Evolutionary conservation across 345 rosid genomes (phyloP), one percentile per base, ranked within the genome.

Genomic region (Rubroshorea leprosula): DNA sequence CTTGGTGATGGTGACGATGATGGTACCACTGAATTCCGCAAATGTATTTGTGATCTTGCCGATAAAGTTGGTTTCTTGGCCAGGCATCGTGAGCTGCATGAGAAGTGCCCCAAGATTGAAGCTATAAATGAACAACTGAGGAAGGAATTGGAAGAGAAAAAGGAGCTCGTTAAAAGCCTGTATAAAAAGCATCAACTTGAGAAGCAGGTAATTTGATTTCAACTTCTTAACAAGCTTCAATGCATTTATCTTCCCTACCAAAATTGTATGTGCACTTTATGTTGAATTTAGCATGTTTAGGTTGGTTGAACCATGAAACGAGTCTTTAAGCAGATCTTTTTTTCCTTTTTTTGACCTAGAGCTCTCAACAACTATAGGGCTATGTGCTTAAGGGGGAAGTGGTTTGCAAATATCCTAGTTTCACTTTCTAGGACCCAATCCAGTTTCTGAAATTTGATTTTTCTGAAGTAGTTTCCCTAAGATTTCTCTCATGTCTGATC

Each of bases 151-250:
- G 87, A 84, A 54, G 96, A 80, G 59, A 90, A 90, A 77, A 81
- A 83, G 60, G 93, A 87, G 74, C 77, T 83, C 54, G 80, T 82
- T 55, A 79, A 85, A 70, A 81, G 89, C n/a, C 58, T 90, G 67
- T 87, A 79, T 67, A 71, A 84, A 22, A 94, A 90, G 75, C 97
- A 79, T 72, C 97, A 87, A 73, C 86, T 78, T 58, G 97, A 87
- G 81, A 90, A 90, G 76, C 99, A 90, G 99, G 99, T 94, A 72
- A 74, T 13, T 31, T 60, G 38, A 19, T 35, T 27, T 63, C 43
- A 19, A 38, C 12, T 44, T 57, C 26, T 14, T 23, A 19, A 29
- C 29, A 35, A 35, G 41, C 1, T 35, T 8, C 5, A 6, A 2
- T 35, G 41, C 41, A 2, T 2, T 35, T 35, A 13, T 13, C 7